Evolutionary conservation across 2,329 filamentous ascomycete species (phyloP), one percentile per base, ranked within the genome.

Genomic region (Aureobasidium musti): DNA sequence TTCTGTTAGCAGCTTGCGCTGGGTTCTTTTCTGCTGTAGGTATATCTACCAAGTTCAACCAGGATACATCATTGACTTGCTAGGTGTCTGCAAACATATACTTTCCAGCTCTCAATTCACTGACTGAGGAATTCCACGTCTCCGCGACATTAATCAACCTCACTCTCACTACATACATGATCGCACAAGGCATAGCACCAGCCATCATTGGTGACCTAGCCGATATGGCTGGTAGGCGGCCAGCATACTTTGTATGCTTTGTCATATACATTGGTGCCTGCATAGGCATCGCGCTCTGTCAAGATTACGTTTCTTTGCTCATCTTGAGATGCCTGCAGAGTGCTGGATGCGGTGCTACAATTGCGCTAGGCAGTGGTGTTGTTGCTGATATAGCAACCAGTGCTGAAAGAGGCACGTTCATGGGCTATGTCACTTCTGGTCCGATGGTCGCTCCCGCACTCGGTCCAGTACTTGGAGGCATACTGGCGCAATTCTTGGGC

Each of bases 161-260:
- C 65, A 70, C 68, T 8, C n/a, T 70, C 19, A 70, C 69, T 8
- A 61, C 66, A 19, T 71, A 71, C 33, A 66, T 68, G 68, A 67
- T 69, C 26, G 60, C 83, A 39, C 84, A 86, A 77, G 84, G 82
- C 3, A 74, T 86, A 17, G 79, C 81, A 1, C 83, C 83, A 35
- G 81, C 82, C 70, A 77, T 84, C 21, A 77, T 84, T 67, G 83
- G 81, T 3, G 81, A 81, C 52, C 78, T 84, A 49, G 79, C 82
- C 3, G 83, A 85, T 69, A 81, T 78, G 61, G 78, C 78, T 52
- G 83, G 83, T 21, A 76, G 83, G 66, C 77, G 83, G 66, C 82
- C 82, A 11, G 81, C 81, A 5, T 84, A 83, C 71, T 72, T 84
- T 19, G 70, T 82, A 43, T 79, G 79, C 59, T 81, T 82, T 68